Evolutionary conservation across 2,329 filamentous ascomycete genomes (phyloP).

Genomic region (Penicillium sp.): DNA sequence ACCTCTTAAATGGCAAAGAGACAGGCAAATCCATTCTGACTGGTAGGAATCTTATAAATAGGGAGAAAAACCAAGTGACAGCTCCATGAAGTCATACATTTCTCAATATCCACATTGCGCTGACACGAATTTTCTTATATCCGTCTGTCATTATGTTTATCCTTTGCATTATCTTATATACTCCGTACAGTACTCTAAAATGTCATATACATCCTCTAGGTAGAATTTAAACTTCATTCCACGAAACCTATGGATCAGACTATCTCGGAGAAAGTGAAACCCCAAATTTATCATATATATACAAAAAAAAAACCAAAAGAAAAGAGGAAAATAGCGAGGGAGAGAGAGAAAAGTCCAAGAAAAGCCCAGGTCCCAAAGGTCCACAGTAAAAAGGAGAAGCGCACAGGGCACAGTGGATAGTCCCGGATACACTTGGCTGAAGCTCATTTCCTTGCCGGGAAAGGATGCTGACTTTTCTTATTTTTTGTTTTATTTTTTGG

Average conservation of each 20-base stretch:
- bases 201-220: background rate
- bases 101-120: background rate
- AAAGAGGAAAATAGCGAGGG: background rate
- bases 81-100: slow-evolving; percentile 16
- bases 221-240: background rate
- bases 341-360: background rate
- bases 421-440: slow-evolving; percentile 3
- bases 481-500: background rate
- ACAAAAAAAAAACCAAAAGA: background rate
- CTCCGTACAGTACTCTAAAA: background rate
- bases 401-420: slow-evolving; percentile 15
- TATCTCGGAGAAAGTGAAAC: background rate
- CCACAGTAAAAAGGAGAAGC: slow-evolving; percentile 7
- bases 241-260: background rate
- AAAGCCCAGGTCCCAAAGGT: slow-evolving; percentile 1
- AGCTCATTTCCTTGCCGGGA: slow-evolving; percentile 6
- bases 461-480: background rate
- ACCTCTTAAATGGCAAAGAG: background rate
- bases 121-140: background rate
- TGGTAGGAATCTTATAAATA: background rate
- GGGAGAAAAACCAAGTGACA: slow-evolving; percentile 3
- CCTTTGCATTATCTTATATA: background rate
- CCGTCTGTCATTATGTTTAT: background rate
- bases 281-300: background rate
- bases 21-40: background rate